Evolutionary conservation across 495 filamentous ascomycete species (phyloP), one percentile per base, ranked within the genome.

Genomic region (Chaetomium tenue): DNA sequence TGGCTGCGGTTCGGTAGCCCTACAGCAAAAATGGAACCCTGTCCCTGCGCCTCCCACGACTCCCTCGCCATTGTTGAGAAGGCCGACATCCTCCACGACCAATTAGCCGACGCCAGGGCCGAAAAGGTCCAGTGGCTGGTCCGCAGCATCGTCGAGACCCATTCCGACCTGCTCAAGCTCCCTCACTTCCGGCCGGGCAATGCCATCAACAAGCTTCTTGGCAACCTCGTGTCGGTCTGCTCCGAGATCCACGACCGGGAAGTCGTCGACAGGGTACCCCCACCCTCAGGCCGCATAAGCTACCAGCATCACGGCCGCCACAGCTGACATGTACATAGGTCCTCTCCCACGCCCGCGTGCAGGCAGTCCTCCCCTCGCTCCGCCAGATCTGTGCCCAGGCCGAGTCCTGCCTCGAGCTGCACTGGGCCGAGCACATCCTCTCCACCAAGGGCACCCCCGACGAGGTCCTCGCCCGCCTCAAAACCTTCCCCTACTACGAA

Each of bases 401-500:
- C 13, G 71, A 74, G 25, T 58, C 63, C 8, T 71, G 66, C 37
- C 70, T 74, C 9, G 71, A 74, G 60, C 58, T 59, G 18, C 65
- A 74, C 58, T 74, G 68, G 68, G 59, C 67, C 7, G 54, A 60
- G 11, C 55, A 63, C 28, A 66, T 71, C 23, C 13, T 74, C 11
- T 5, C 60, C 3, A 61, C 52, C 5, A 22, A 22, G 16, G 4
- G 48, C 23, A 23, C 15, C 5, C 50, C 65, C 0, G 66, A 70
- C 9, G 58, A 66, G 16, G 64, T 66, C 23, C 16, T 63, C 15
- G 48, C 64, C 3, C 51, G 59, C 39, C 69, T 75, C 33, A 46
- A 65, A 12, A 61, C 33, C 23, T 75, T 75, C 15, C 71, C 69
- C 0, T 75, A 75, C 60, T 73, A 70, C 66, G 61, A 66, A 0